Evolutionary conservation across 495 filamentous ascomycete species (phyloP).

Genomic region (Annulohypoxylon moriforme): DNA sequence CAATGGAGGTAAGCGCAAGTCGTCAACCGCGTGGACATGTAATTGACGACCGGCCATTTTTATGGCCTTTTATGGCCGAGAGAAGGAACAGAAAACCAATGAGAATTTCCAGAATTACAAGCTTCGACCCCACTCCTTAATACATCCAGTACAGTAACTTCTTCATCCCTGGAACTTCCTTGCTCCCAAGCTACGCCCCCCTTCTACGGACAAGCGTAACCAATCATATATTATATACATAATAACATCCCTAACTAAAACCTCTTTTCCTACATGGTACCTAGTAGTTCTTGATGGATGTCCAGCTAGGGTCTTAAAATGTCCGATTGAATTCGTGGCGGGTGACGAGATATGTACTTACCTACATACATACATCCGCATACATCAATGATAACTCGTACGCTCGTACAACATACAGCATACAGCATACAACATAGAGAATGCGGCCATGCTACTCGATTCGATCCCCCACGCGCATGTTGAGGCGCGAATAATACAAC

Average conservation of each 20-base stretch:
- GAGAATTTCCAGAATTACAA: constrained; percentile 25
- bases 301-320: constrained; percentile 30
- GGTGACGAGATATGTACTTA: constrained; percentile 11
- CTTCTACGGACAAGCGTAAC: constrained; percentile 14
- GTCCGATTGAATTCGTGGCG: constrained; percentile 35
- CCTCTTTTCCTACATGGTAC: not conserved
- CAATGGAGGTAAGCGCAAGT: constrained; percentile 35
- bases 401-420: not conserved
- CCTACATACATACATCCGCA: too few relatives aligned
- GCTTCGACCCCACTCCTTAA: constrained; percentile 16
- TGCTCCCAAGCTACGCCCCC: constrained; percentile 8
- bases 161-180: constrained; percentile 24
- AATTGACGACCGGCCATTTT: constrained; percentile 28
- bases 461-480: constrained; percentile 6
- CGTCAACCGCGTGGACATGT: constrained; percentile 10
- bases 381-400: not conserved
- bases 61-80: constrained; percentile 41
- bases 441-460: constrained; percentile 5
- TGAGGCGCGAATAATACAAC: constrained; percentile 14
- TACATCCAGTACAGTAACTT: constrained; percentile 3
- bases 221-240: constrained; percentile 10
- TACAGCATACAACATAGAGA: not conserved
- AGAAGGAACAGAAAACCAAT: constrained; percentile 24
- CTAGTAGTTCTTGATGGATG: constrained; percentile 3
- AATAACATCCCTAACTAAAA: constrained; percentile 19